Evolutionary conservation across 495 filamentous ascomycete species (phyloP), one percentile per base, ranked within the genome.

Genomic region (Penicillium nucicola): DNA sequence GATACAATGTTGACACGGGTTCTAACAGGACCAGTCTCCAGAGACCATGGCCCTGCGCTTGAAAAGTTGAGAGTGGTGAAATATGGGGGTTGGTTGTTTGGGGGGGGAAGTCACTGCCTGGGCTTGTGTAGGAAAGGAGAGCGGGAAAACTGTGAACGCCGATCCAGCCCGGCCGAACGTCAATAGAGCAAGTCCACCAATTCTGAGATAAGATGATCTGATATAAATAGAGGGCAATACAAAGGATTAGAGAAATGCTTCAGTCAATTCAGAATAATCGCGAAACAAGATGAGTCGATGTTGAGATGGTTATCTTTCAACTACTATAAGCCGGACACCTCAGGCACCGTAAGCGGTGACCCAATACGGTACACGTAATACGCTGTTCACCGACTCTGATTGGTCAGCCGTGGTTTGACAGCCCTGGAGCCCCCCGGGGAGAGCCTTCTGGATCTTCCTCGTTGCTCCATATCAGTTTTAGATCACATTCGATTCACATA

Each of bases 141-240:
- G 58, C 58, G 61, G 61, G 58, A 65, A 65, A 65, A 65, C 39
- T 64, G 59, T 56, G 62, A 62, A 42, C 33, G 53, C 53, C 52
- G 53, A 63, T 63, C 54, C 38, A 53, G 54, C 42, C 55, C 52
- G 59, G 53, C 57, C 57, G 53, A 60, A 55, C 40, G 40, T 31
- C 37, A 45, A 48, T 38, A 40, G 41, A 39, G 23, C 25, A 43
- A 48, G n/a, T 31, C 44, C 40, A 36, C 39, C 25, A 28, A 8
- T 28, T 6, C 7, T n/a, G 25, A 8, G 25, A 28, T 4, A 8
- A 28, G 7, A 9, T 28, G 1, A 28, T 5, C 6, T 28, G 7
- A 28, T 28, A 28, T 9, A 8, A 9, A 4, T 8, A 6, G 7
- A 6, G 5, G 7, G 7, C 7, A 28, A 9, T 28, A 9, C 2